These are phyloP conservation scores for Aspergillus pseudoterreus DNA, from an alignment of 2,329 filamentous ascomycete genomes.

Conservation along the genomic window DNA sequence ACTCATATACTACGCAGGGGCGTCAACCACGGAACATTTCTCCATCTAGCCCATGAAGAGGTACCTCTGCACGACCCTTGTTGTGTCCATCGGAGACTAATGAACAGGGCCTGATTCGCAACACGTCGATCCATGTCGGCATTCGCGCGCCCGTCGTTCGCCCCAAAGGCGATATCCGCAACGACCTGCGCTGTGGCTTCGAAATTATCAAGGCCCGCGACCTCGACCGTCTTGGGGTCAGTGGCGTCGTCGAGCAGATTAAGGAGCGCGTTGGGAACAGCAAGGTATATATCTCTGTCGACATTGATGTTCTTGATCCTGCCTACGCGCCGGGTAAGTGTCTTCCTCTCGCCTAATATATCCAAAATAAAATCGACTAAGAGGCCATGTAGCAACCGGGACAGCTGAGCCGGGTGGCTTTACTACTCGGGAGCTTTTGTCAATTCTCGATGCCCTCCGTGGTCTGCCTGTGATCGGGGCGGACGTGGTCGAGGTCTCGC, in stretches of 20 bases:
- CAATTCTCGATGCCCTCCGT: constrained; percentile 50
- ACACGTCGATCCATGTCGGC: constrained; percentile 55
- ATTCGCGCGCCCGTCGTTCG: constrained; percentile 52
- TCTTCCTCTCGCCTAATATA: background rate
- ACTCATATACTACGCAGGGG: constrained; percentile 26
- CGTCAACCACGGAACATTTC: constrained; percentile 56
- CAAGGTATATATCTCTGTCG: constrained; percentile 54
- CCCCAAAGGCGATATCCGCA: constrained; percentile 48
- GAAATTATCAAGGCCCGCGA: constrained; percentile 52
- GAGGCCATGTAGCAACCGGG: constrained; percentile 42
- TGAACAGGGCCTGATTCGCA: constrained; percentile 46
- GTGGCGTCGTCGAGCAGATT: constrained; percentile 47
- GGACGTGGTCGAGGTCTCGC: constrained; percentile 56
- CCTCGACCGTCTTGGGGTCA: constrained; percentile 48
- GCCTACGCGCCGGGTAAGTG: constrained; percentile 48
- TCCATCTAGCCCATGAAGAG: constrained; percentile 57
- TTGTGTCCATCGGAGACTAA: background rate
- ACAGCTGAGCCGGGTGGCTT: constrained; percentile 56
- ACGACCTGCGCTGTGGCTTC: constrained; percentile 54
- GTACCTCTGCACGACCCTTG: constrained; percentile 1
- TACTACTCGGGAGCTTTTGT: constrained; percentile 52
- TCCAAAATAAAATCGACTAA: background rate
- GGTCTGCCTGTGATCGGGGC: constrained; percentile 52
- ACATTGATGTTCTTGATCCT: constrained; percentile 57
- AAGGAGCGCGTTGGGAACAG: constrained; percentile 46